A percentile compares a stretch with the other conserved stretches of the same genome.
These are phyloP conservation scores for Leccinum subgranulosum DNA, from an alignment of 768 basidiomycete genomes.

Conservation along the genomic window DNA sequence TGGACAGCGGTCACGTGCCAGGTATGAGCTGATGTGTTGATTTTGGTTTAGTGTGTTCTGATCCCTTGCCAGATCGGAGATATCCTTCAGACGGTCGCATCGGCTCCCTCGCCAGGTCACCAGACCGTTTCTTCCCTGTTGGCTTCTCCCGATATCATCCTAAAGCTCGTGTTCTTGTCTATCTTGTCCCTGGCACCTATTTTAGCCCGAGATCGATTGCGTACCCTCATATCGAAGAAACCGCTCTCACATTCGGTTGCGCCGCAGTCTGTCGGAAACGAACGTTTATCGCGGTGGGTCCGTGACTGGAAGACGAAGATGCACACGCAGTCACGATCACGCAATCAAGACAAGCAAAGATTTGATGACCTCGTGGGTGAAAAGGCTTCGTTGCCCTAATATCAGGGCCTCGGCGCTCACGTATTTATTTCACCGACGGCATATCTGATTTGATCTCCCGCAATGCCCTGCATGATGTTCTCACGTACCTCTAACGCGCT, in stretches of 20 bases:
- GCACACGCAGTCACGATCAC: slow-evolving; percentile 49
- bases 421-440: slow-evolving; percentile 21
- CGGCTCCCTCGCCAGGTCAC: slow-evolving; percentile 62
- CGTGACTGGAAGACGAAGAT: slow-evolving; percentile 65
- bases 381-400: slow-evolving; percentile 38
- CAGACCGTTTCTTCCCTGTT: slow-evolving; percentile 85
- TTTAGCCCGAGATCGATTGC: slow-evolving; percentile 65
- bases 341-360: slow-evolving; percentile 44
- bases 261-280: slow-evolving; percentile 26
- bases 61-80: slow-evolving; percentile 65
- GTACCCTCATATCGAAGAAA: slow-evolving; percentile 47
- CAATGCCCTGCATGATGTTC: slow-evolving; percentile 23
- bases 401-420: slow-evolving; percentile 7
- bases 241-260: slow-evolving; percentile 22
- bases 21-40: slow-evolving; percentile 39
- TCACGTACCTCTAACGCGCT: slow-evolving; percentile 15
- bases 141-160: slow-evolving; percentile 75
- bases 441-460: slow-evolving; percentile 16
- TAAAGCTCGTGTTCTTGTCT: slow-evolving; percentile 81
- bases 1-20: slow-evolving; percentile 94
- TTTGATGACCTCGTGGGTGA: slow-evolving; percentile 54
- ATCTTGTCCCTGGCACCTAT: slow-evolving; percentile 86
- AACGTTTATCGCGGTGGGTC: slow-evolving; percentile 53
- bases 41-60: slow-evolving; percentile 16
- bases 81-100: slow-evolving; percentile 80